Conservation (phyloP, 148 eudicot genomes). For the Rhododendron ferrugineum region DNA sequence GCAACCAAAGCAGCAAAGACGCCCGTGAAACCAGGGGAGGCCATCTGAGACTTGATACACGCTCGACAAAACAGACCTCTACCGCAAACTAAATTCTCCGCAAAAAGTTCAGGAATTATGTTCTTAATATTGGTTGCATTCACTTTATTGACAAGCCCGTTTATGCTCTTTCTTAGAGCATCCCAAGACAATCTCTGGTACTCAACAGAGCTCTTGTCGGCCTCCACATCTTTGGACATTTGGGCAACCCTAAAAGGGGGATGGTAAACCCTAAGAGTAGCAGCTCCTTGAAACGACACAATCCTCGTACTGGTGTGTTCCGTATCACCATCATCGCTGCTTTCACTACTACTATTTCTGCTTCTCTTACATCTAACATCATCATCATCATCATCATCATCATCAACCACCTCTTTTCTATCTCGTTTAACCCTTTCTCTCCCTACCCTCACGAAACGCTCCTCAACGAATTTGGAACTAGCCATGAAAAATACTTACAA, state of each 20-base stretch:
- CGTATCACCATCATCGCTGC: background rate
- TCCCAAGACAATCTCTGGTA: conserved; percentile 93
- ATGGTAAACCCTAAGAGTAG: background rate
- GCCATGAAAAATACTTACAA: no score
- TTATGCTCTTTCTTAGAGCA: conserved; percentile 83
- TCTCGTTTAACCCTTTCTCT: no score
- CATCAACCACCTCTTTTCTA: no score
- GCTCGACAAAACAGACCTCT: conserved; percentile 19
- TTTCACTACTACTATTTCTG: background rate
- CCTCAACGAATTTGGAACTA: conserved; percentile 16
- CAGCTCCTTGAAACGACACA: background rate
- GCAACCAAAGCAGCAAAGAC: conserved; percentile 87
- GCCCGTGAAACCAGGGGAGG: conserved; percentile 80
- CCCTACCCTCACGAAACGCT: no score
- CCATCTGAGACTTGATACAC: conserved; percentile 64
- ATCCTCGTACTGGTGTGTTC: background rate
- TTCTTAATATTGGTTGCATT: conserved; percentile 73
- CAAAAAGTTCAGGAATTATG: conserved; percentile 49
- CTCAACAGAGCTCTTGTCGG: conserved; percentile 56
- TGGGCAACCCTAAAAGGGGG: background rate
- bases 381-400: no score
- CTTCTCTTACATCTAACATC: no score
- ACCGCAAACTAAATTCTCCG: conserved; percentile 68
- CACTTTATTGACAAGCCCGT: conserved; percentile 80
- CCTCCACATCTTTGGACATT: conserved; percentile 37